These are phyloP conservation scores for Sporothrix protearum DNA, from an alignment of 2,329 filamentous ascomycete genomes.

Conservation along the genomic window DNA sequence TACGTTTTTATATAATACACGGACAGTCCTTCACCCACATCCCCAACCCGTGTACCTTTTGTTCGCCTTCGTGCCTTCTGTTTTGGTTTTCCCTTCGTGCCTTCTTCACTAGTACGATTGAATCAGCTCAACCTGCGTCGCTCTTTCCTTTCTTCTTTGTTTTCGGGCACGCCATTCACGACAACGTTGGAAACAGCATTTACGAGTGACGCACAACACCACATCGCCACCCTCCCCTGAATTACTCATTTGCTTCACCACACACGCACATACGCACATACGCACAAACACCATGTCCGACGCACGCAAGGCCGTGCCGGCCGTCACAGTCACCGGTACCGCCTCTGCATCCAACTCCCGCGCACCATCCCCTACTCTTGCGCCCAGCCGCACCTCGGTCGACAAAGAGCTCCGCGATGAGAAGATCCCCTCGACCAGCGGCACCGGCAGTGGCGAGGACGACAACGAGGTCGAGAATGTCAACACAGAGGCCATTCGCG, in stretches of 20 bases:
- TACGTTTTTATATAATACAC: slow-evolving; percentile 14
- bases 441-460: not conserved
- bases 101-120: not conserved
- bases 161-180: not conserved
- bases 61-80: not conserved
- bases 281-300: not conserved
- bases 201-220: not conserved
- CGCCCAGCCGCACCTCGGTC: slow-evolving; percentile 19
- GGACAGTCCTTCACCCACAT: not conserved
- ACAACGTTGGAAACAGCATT: not conserved
- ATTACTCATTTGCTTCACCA: not conserved
- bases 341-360: slow-evolving; percentile 9
- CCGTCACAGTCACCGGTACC: not conserved
- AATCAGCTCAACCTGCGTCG: not conserved
- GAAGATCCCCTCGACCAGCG: not conserved
- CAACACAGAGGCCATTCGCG: slow-evolving; percentile 16
- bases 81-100: not conserved
- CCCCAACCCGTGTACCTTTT: not conserved
- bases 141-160: not conserved
- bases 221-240: too few species aligned
- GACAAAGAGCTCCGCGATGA: slow-evolving; percentile 18
- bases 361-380: slow-evolving; percentile 21
- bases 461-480: slow-evolving; percentile 10
- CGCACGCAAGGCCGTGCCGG: not conserved
- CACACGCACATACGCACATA: not conserved